These are phyloP conservation scores for Zymoseptoria passerinii DNA, from an alignment of 2,329 filamentous ascomycete genomes.

Conservation along the genomic window DNA sequence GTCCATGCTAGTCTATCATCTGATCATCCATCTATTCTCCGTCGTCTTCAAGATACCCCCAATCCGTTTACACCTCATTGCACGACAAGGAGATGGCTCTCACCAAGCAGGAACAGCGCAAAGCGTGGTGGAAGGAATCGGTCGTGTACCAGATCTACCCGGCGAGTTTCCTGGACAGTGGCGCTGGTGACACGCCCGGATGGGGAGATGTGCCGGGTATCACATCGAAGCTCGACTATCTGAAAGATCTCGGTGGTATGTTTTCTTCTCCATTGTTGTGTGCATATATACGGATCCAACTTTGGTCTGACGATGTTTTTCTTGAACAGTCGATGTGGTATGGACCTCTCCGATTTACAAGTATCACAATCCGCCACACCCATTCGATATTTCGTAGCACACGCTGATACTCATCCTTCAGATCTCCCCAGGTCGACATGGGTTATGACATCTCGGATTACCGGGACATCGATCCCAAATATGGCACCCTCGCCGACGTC, in stretches of 20 bases:
- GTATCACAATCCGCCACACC: background rate
- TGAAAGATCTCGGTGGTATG: slow-evolving; percentile 48
- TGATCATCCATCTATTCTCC: background rate
- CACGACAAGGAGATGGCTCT: slow-evolving; percentile 6
- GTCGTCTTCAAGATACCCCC: background rate
- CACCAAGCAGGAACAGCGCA: slow-evolving; percentile 8
- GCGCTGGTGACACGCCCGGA: slow-evolving; percentile 43
- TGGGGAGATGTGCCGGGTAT: slow-evolving; percentile 55
- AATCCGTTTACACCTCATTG: background rate
- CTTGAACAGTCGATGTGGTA: slow-evolving; percentile 48
- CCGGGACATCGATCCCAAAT: slow-evolving; percentile 40
- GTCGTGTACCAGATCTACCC: slow-evolving; percentile 48
- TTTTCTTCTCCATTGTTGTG: background rate
- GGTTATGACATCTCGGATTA: slow-evolving; percentile 45
- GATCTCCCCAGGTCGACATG: slow-evolving; percentile 18
- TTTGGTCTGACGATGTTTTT: background rate
- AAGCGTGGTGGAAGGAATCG: slow-evolving; percentile 33
- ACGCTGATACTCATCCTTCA: background rate
- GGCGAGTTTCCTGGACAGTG: slow-evolving; percentile 50
- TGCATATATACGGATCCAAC: too few species aligned
- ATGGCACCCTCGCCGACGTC: slow-evolving; percentile 40
- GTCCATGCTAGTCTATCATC: background rate
- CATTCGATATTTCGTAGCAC: background rate
- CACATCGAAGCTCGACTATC: slow-evolving; percentile 56
- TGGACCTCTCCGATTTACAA: slow-evolving; percentile 58